Conservation (phyloP, 2,329 filamentous ascomycete genomes). For the Bipolaris bicolor region DNA sequence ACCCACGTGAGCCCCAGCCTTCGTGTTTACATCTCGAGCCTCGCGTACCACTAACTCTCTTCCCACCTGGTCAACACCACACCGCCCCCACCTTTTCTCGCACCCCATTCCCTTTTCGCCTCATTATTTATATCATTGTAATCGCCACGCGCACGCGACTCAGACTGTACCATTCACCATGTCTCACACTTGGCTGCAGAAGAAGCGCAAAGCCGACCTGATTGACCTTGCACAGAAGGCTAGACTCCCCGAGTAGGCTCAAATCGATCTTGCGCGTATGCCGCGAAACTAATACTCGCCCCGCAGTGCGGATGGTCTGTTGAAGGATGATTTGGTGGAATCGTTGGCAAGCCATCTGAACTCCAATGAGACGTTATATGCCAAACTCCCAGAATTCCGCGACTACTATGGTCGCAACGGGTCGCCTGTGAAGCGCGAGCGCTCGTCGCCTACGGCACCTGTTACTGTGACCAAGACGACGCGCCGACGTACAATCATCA, state of each 20-base stretch:
- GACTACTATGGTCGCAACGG: constrained; percentile 76
- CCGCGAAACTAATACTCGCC: constrained; percentile 19
- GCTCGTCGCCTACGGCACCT: constrained; percentile 43
- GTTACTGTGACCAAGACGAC: constrained; percentile 41
- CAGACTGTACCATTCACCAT: constrained; percentile 56
- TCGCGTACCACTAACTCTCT: constrained; percentile 23
- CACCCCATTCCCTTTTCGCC: constrained; percentile 24
- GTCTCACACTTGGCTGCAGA: constrained; percentile 74
- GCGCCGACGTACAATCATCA: constrained; percentile 45
- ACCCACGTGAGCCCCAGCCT: constrained; percentile 32
- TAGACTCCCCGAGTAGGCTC: constrained; percentile 70
- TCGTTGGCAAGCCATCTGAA: constrained; percentile 48
- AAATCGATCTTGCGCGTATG: constrained; percentile 5
- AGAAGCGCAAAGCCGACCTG: constrained; percentile 83
- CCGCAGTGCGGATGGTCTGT: constrained; percentile 69
- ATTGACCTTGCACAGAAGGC: constrained; percentile 73
- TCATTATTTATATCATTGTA: constrained; percentile 26
- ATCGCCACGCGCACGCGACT: constrained; percentile 60
- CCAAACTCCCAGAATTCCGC: constrained; percentile 67
- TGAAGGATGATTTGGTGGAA: constrained; percentile 78
- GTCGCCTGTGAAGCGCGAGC: constrained; percentile 59
- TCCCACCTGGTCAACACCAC: constrained; percentile 30
- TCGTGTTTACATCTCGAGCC: constrained; percentile 29
- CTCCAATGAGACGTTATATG: constrained; percentile 69
- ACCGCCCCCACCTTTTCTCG: constrained; percentile 21